Conservation (phyloP, 371 early-diverging fungal genomes). For the Lichtheimia ornata region DNA sequence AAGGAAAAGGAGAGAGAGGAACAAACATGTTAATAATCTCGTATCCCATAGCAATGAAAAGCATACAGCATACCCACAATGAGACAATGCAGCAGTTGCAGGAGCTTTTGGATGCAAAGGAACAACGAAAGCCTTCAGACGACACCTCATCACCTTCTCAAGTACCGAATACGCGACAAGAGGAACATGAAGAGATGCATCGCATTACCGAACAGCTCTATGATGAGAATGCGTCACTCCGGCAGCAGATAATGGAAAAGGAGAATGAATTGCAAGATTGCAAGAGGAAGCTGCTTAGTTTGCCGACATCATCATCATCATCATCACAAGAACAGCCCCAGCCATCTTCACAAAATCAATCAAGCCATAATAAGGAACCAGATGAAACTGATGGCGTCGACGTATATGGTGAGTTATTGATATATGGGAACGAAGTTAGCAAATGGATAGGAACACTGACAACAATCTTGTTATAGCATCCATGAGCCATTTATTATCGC, state of each 20-base stretch:
- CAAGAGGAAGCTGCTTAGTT: slow-evolving; percentile 3
- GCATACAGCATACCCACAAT: slow-evolving; percentile 7
- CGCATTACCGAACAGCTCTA: background rate
- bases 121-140: background rate
- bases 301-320: background rate
- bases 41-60: slow-evolving; percentile 3
- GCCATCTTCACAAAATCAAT: background rate
- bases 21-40: background rate
- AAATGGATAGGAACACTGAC: no score
- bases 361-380: background rate
- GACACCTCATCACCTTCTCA: no score
- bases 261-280: slow-evolving; percentile 17
- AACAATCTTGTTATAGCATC: slow-evolving; percentile 21
- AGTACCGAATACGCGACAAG: background rate
- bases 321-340: slow-evolving; percentile 3
- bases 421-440: no score
- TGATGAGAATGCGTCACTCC: slow-evolving; percentile 19
- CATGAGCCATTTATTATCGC: slow-evolving; percentile 38
- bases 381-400: slow-evolving; percentile 13
- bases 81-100: background rate
- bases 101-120: background rate
- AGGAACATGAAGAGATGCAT: background rate
- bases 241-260: slow-evolving; percentile 7
- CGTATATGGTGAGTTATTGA: slow-evolving; percentile 22
- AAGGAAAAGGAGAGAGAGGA: background rate